A percentile compares a stretch with the other conserved stretches of the same genome.
phyloP scores from a whole-genome alignment of 495 filamentous ascomycete species.

The Glarea lozoyensis region DNA sequence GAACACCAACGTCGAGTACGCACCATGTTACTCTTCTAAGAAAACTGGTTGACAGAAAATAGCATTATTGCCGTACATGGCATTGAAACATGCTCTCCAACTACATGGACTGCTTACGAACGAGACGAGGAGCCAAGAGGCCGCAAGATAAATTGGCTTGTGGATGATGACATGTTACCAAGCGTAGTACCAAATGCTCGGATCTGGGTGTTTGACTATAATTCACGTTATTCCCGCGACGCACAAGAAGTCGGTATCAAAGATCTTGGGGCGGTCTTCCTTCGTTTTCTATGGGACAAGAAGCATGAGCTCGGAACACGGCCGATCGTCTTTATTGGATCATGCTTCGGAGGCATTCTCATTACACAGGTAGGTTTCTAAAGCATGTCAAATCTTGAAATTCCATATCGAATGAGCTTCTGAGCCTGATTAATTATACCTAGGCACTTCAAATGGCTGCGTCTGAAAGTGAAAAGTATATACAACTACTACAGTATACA shows the following conservation, averaged over 20 bases:
- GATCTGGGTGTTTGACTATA: slow-evolving; percentile 23
- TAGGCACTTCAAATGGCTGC: background rate
- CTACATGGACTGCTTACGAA: slow-evolving; percentile 13
- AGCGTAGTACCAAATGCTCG: slow-evolving; percentile 14
- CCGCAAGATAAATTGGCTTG: slow-evolving; percentile 21
- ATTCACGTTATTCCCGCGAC: slow-evolving; percentile 16
- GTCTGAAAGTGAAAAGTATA: background rate
- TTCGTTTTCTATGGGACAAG: background rate
- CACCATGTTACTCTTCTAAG: background rate
- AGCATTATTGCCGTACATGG: slow-evolving; percentile 23
- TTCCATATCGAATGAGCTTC: too few species aligned
- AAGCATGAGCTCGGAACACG: slow-evolving; percentile 6
- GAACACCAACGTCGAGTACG: background rate
- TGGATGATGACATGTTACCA: slow-evolving; percentile 23
- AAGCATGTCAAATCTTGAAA: too few species aligned
- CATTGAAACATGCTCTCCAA: slow-evolving; percentile 16
- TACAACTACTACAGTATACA: background rate
- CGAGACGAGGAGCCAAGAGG: background rate
- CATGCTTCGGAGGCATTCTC: slow-evolving; percentile 16
- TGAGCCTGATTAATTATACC: background rate
- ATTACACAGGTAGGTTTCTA: slow-evolving; percentile 16
- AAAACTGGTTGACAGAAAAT: background rate
- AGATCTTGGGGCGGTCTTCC: background rate
- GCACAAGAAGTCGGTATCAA: slow-evolving; percentile 1
- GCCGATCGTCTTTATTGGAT: slow-evolving; percentile 21